Evolutionary conservation across 495 filamentous ascomycete genomes (phyloP).

Genomic region (Bacidia rubella): DNA sequence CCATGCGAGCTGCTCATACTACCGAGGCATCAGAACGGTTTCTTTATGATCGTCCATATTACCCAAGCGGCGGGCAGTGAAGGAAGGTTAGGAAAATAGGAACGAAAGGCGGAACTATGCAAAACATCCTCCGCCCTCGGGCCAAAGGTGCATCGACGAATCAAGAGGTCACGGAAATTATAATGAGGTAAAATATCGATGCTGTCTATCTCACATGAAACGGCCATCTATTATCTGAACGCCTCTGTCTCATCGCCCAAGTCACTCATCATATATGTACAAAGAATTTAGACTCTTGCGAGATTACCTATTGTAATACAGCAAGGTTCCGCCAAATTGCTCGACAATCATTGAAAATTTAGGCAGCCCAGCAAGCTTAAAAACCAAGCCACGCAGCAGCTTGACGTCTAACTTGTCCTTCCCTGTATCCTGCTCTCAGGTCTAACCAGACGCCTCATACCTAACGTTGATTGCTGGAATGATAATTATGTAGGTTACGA

Average conservation of each 20-base stretch:
- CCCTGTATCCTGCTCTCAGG: not conserved
- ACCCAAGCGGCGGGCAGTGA: not conserved
- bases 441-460: not conserved
- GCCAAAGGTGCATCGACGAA: too few species aligned
- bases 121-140: too few species aligned
- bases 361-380: not conserved
- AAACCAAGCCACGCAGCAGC: not conserved
- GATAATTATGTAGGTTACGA: not conserved
- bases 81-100: too few species aligned
- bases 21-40: not conserved
- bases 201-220: too few species aligned
- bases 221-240: too few species aligned
- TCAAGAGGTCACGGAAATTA: too few species aligned
- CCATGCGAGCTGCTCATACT: constrained; percentile 16
- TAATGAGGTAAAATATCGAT: too few species aligned
- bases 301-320: not conserved
- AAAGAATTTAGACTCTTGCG: not conserved
- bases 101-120: not conserved
- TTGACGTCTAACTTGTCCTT: not conserved
- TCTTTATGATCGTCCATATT: not conserved
- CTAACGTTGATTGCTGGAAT: not conserved
- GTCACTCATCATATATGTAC: not conserved
- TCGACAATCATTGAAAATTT: not conserved
- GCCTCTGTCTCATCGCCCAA: not conserved
- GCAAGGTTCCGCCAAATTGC: not conserved